A percentile compares a stretch with the other conserved stretches of the same genome.
These are phyloP conservation scores for Penicillium cataractarum DNA, from an alignment of 495 filamentous ascomycete genomes.

Conservation along the genomic window DNA sequence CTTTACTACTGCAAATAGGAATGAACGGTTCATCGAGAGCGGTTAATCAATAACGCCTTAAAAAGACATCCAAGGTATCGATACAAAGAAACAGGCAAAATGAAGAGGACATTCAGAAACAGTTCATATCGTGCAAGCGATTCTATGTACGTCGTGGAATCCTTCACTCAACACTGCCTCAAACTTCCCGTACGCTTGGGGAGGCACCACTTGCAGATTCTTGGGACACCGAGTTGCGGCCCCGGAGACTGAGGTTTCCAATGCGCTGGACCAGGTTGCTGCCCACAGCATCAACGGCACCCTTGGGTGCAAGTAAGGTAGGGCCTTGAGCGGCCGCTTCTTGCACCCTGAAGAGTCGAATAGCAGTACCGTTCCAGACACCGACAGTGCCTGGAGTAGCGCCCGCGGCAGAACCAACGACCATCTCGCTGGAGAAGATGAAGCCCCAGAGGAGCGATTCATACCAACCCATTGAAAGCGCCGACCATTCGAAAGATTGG, in stretches of 20 bases:
- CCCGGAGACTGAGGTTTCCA: slow-evolving; percentile 69
- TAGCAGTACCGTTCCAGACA: slow-evolving; percentile 89
- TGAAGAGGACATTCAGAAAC: slow-evolving; percentile 7
- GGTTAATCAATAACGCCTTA: background rate
- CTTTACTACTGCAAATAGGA: background rate
- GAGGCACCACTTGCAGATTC: slow-evolving; percentile 35
- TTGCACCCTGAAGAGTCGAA: slow-evolving; percentile 89
- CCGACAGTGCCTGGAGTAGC: slow-evolving; percentile 76
- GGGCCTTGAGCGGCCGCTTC: slow-evolving; percentile 80
- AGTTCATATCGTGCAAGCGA: slow-evolving; percentile 17
- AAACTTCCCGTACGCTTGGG: slow-evolving; percentile 47
- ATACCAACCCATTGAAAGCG: slow-evolving; percentile 93
- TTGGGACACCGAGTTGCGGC: slow-evolving; percentile 39
- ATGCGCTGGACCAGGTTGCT: slow-evolving; percentile 88
- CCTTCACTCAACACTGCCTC: background rate
- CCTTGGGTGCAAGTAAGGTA: slow-evolving; percentile 78
- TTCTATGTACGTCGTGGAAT: slow-evolving; percentile 26
- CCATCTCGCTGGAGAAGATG: slow-evolving; percentile 88
- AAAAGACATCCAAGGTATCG: slow-evolving; percentile 24
- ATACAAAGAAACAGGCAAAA: slow-evolving; percentile 1
- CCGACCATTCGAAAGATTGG: slow-evolving; percentile 95
- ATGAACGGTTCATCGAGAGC: background rate
- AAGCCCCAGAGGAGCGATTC: slow-evolving; percentile 95
- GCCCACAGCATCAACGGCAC: slow-evolving; percentile 94
- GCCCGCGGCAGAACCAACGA: slow-evolving; percentile 63